Base-by-base conservation (phyloP, 495 filamentous ascomycete genomes). In the Talaromyces adpressus region DNA sequence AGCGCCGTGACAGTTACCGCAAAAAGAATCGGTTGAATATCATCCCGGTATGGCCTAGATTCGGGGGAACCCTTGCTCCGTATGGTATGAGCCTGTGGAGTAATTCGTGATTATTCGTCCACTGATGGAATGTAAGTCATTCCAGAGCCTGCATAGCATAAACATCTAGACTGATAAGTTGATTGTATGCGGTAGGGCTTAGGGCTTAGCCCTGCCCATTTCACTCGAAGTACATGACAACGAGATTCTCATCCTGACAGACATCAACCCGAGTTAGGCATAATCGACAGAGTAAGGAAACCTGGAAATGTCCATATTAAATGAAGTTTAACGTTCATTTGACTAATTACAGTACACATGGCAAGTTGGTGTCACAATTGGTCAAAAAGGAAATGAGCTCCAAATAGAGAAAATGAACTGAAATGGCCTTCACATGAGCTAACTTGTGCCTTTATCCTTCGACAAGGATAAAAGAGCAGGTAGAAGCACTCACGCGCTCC, bases 1-100 rank as follows among this genome's bases (percentile, higher is more conserved):
- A n/a, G n/a, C n/a, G n/a, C n/a, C n/a, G n/a, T n/a, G 49, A 18
- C 22, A 18, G 20, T n/a, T 51, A 8, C 45, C 11, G 8, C 6
- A 8, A 51, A 7, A 51, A 51, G 45, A 8, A 27, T 29, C 51
- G 51, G 51, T 14, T 54, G 51, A 54, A 54, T 11, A 25, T 23
- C 23, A 54, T 54, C 11, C 51, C 51, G 49, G 32, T 3, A 0
- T 36, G 32, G 1, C 32, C 32, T 3, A 41, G 14, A 12, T 27
- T 49, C 45, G 45, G 51, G 51, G 8, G 51, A 54, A 54, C 49
- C 51, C 51, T 29, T 54, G 51, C 18, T 54, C 51, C 51, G 51
- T 8, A 16, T 54, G 23, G 51, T 8, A 16, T 54, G 23, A 54
- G n/a, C 8, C 9, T 54, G 22, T 23, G 22, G 22, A 27, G 51